A percentile compares a stretch with the other conserved stretches of the same genome.
These are phyloP conservation scores for Chaetomium globosum DNA, from an alignment of 2,329 filamentous ascomycete genomes.

Conservation along the genomic window DNA sequence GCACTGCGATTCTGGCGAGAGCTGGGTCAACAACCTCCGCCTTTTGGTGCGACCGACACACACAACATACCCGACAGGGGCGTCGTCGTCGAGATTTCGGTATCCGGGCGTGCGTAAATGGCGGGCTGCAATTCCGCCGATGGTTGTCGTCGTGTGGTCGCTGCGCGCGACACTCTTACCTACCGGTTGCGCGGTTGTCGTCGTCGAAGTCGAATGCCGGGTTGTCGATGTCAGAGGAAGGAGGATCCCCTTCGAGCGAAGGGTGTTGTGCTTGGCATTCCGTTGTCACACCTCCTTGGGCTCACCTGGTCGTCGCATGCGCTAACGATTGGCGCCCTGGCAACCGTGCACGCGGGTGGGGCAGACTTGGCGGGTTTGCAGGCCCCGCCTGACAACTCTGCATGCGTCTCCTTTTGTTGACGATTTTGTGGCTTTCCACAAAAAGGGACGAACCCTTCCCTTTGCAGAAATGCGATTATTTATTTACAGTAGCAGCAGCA, in stretches of 20 bases:
- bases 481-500: no score
- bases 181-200: constrained; percentile 31
- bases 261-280: constrained; percentile 37
- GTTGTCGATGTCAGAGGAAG: constrained; percentile 32
- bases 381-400: constrained; percentile 15
- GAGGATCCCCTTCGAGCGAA: constrained; percentile 28
- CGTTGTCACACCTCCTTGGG: constrained; percentile 27
- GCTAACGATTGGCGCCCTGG: constrained; percentile 34
- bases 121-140: constrained; percentile 20
- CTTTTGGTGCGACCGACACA: constrained; percentile 21
- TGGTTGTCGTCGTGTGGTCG: constrained; percentile 22
- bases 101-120: constrained; percentile 5
- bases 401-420: constrained; percentile 5
- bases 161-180: constrained; percentile 28
- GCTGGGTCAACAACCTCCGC: constrained; percentile 27
- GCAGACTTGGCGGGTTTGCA: constrained; percentile 17
- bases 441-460: neutral
- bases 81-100: constrained; percentile 16
- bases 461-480: no score
- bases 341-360: constrained; percentile 37
- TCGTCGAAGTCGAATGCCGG: constrained; percentile 27
- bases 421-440: neutral
- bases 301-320: constrained; percentile 30
- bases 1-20: constrained; percentile 19
- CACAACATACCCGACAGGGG: constrained; percentile 22